Conservation (phyloP, 1,284 basidiomycete genomes). For the Inonotus obliquus region DNA sequence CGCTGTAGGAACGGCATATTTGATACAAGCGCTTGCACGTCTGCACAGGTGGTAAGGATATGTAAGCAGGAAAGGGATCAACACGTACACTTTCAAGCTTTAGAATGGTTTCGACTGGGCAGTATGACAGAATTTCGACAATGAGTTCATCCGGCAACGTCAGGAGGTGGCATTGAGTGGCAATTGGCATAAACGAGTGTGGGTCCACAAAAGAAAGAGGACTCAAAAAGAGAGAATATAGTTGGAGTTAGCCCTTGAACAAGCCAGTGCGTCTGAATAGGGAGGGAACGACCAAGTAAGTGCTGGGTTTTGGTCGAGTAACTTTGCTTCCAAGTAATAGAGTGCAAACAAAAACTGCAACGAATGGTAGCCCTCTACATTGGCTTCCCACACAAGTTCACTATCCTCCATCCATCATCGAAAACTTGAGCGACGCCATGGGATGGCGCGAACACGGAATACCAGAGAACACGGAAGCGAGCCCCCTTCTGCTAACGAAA, state of each 20-base stretch:
- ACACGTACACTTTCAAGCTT: conserved; percentile 3
- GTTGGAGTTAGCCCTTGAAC: not conserved
- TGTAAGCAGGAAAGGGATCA: not conserved
- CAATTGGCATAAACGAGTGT: not conserved
- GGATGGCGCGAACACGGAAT: too few species aligned
- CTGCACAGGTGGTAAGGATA: not conserved
- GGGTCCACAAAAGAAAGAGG: not conserved
- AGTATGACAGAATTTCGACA: conserved; percentile 3
- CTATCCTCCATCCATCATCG: too few species aligned
- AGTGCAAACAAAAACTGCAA: not conserved
- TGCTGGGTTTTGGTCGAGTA: not conserved
- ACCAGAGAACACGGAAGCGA: too few species aligned
- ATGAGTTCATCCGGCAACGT: conserved; percentile 8
- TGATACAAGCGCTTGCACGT: not conserved
- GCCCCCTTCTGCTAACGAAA: too few species aligned
- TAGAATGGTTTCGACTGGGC: conserved; percentile 1
- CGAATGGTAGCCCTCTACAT: too few species aligned
- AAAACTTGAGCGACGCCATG: too few species aligned
- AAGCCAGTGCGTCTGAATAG: not conserved
- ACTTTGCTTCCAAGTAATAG: not conserved
- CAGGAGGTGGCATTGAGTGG: not conserved
- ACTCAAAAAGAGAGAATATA: not conserved
- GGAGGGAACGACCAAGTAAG: not conserved
- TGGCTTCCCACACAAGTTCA: too few species aligned
- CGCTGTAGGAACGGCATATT: not conserved